A percentile compares a stretch with the other conserved stretches of the same genome.
Evolutionary conservation across 768 basidiomycete species (phyloP).

Genomic region (Gymnopilus junonius): DNA sequence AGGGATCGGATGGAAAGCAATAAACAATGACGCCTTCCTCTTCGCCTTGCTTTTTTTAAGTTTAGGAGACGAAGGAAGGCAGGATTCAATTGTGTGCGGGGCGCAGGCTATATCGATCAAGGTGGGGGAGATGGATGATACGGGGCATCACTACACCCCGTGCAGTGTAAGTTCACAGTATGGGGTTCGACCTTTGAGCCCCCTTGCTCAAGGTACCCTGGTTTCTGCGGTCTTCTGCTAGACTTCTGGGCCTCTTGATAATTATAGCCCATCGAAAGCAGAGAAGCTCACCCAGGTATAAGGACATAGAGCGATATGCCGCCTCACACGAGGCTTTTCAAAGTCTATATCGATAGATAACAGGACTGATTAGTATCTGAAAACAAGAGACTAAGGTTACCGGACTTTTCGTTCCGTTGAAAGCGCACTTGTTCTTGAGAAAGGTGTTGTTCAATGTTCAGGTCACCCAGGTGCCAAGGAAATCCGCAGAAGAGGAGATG

Average conservation of each 20-base stretch:
- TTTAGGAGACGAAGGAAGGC: not conserved
- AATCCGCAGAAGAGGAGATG: not conserved
- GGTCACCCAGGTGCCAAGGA: not conserved
- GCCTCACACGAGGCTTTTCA: not conserved
- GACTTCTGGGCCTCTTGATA: conserved; percentile 4
- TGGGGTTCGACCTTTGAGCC: not conserved
- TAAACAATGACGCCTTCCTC: not conserved
- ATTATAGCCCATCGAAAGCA: not conserved
- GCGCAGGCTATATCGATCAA: not conserved
- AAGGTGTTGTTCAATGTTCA: not conserved
- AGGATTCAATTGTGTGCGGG: not conserved
- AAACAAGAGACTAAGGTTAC: not conserved
- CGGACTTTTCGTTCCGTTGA: conserved; percentile 6
- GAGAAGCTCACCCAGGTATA: not conserved
- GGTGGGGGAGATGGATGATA: not conserved
- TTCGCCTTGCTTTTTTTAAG: not conserved
- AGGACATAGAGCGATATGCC: not conserved
- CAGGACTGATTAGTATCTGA: not conserved
- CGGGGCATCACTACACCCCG: not conserved
- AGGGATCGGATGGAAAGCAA: conserved; percentile 2
- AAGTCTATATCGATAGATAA: conserved; percentile 3
- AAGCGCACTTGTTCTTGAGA: not conserved
- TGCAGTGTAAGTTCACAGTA: not conserved
- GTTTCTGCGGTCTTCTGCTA: conserved; percentile 3
- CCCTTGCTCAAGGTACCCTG: not conserved